A percentile compares a stretch with the other conserved stretches of the same genome.
Evolutionary conservation across 106 monocot species (phyloP).

Genomic region (Apostasia shenzhenica): DNA sequence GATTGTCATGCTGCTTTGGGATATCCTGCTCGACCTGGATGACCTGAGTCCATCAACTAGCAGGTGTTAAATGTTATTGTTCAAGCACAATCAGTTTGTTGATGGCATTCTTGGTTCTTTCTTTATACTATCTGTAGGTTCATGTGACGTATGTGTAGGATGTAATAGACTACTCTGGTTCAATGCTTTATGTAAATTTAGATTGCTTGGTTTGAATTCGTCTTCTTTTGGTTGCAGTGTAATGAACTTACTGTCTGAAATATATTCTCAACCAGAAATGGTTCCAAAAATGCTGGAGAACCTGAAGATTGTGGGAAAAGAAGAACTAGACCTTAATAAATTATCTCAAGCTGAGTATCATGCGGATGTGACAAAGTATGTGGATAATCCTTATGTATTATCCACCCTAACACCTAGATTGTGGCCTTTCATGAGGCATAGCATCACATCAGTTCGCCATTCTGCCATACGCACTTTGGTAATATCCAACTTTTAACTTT

Average conservation of each 20-base stretch:
- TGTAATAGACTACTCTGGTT: neutral
- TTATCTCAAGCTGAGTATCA: constrained; percentile 38
- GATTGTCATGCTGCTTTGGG: constrained; percentile 91
- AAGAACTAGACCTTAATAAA: constrained; percentile 74
- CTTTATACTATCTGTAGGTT: too few species aligned
- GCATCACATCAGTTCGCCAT: constrained; percentile 82
- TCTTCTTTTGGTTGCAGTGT: constrained; percentile 43
- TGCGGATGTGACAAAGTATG: constrained; percentile 21
- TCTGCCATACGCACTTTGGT: constrained; percentile 95
- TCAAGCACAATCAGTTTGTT: too few species aligned
- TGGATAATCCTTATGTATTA: constrained; percentile 69
- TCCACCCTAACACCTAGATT: constrained; percentile 73
- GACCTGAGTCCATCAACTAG: constrained; percentile 97
- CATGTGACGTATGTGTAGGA: too few species aligned
- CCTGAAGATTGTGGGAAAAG: constrained; percentile 24
- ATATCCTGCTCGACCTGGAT: constrained; percentile 96
- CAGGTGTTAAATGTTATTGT: constrained; percentile 37
- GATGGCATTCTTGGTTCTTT: too few species aligned
- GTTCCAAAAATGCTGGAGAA: constrained; percentile 65
- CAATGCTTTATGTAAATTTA: neutral
- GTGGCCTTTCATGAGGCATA: constrained; percentile 99
- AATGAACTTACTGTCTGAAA: constrained; percentile 97
- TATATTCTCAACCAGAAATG: constrained; percentile 94
- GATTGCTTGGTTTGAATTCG: neutral
- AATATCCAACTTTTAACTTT: constrained; percentile 7